Evolutionary conservation across 2,329 filamentous ascomycete genomes (phyloP).

Genomic region (Ampelomyces quisqualis): DNA sequence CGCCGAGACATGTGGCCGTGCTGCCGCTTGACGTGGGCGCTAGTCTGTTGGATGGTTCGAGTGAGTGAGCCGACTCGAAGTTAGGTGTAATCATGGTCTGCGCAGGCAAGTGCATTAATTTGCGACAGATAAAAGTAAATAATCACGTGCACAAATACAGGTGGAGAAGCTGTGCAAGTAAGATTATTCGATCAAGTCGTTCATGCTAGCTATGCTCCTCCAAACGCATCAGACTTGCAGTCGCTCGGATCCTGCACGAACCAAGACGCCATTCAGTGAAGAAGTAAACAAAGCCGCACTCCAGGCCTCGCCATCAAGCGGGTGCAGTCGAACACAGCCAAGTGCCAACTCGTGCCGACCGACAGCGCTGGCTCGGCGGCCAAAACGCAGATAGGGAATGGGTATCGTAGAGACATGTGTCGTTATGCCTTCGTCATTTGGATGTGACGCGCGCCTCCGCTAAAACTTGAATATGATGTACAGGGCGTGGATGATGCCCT

Average conservation of each 20-base stretch:
- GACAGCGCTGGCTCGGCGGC: neutral
- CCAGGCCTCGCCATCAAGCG: constrained; percentile 6
- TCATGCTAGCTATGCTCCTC: constrained; percentile 6
- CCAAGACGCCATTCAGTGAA: constrained; percentile 14
- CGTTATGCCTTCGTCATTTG: constrained; percentile 15
- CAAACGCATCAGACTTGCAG: constrained; percentile 2
- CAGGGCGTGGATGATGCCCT: constrained; percentile 83
- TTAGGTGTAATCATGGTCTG: too few species aligned
- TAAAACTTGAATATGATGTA: constrained; percentile 94
- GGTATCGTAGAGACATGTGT: constrained; percentile 36
- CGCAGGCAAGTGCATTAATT: too few species aligned
- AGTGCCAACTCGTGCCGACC: neutral
- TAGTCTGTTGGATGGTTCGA: too few species aligned
- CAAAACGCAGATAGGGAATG: constrained; percentile 18
- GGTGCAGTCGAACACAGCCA: too few species aligned
- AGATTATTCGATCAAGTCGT: constrained; percentile 16
- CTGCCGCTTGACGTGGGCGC: neutral
- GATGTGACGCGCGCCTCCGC: constrained; percentile 20
- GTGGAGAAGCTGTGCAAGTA: constrained; percentile 3
- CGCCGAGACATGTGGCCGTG: constrained; percentile 6
- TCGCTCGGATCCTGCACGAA: neutral
- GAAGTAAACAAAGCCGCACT: constrained; percentile 7
- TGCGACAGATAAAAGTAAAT: too few species aligned
- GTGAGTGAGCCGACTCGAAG: too few species aligned
- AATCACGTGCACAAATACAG: too few species aligned